Conservation (phyloP, 2,329 filamentous ascomycete genomes). For the Colletotrichum agaves region DNA sequence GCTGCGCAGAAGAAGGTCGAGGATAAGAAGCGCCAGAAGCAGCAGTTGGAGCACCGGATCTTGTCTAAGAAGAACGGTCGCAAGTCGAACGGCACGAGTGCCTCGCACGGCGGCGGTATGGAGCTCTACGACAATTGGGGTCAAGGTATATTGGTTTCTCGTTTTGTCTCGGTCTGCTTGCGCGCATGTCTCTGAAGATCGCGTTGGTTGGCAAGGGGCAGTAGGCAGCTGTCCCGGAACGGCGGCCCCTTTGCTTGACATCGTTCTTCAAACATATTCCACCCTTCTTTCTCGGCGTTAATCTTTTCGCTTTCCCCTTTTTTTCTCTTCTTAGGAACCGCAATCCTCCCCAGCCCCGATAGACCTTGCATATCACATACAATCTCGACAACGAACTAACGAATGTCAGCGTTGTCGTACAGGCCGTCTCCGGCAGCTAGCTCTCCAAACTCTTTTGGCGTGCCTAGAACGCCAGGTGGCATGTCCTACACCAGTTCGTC, state of each 20-base stretch:
- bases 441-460: background rate
- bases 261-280: background rate
- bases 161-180: background rate
- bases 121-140: constrained; percentile 19
- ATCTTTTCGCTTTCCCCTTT: background rate
- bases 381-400: background rate
- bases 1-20: constrained; percentile 5
- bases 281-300: background rate
- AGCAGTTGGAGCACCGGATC: constrained; percentile 23
- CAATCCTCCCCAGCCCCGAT: background rate
- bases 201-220: background rate
- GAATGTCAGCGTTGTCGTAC: background rate
- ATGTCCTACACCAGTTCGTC: background rate
- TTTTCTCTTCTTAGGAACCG: background rate
- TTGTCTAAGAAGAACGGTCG: constrained; percentile 6
- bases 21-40: constrained; percentile 20
- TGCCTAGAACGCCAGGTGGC: background rate
- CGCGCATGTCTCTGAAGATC: background rate
- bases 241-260: background rate
- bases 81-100: background rate
- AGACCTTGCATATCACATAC: background rate
- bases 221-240: background rate
- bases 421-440: background rate
- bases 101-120: background rate
- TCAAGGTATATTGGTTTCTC: constrained; percentile 9